These are phyloP conservation scores for Pistacia atlantica DNA, from an alignment of 345 rosid genomes.

Conservation along the genomic window DNA sequence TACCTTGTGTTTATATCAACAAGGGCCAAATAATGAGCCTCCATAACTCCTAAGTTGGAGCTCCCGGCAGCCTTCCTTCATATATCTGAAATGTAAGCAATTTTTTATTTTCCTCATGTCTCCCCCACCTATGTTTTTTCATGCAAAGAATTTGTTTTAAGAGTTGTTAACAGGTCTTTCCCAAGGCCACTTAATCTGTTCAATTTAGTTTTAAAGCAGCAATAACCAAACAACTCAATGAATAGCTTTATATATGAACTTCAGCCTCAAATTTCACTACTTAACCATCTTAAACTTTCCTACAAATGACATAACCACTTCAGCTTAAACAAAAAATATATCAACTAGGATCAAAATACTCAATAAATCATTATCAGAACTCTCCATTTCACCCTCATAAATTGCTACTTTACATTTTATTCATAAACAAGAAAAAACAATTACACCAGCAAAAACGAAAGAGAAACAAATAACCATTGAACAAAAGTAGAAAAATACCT, in stretches of 20 bases:
- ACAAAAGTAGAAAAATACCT: constrained; percentile 39
- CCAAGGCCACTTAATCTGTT: neutral
- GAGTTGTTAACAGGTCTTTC: neutral
- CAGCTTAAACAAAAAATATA: no score
- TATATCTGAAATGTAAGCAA: neutral
- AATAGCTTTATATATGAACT: neutral
- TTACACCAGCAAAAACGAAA: neutral
- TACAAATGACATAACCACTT: neutral
- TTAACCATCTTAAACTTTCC: neutral
- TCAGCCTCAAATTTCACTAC: neutral
- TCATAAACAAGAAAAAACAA: no score
- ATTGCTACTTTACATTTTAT: neutral
- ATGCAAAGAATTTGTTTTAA: neutral
- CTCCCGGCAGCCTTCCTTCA: neutral
- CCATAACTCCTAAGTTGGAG: neutral
- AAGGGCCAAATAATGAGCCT: neutral
- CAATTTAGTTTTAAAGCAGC: neutral
- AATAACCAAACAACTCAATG: neutral
- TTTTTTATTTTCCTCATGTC: neutral
- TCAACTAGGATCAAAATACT: neutral
- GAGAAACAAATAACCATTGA: neutral
- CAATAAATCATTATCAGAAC: neutral
- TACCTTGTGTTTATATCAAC: neutral
- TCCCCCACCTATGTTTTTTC: neutral
- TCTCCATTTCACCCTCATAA: neutral